Evolutionary conservation across 2,329 filamentous ascomycete genomes (phyloP), one percentile per base, ranked within the genome.

Genomic region (Cephalotrichum gorgonifer): DNA sequence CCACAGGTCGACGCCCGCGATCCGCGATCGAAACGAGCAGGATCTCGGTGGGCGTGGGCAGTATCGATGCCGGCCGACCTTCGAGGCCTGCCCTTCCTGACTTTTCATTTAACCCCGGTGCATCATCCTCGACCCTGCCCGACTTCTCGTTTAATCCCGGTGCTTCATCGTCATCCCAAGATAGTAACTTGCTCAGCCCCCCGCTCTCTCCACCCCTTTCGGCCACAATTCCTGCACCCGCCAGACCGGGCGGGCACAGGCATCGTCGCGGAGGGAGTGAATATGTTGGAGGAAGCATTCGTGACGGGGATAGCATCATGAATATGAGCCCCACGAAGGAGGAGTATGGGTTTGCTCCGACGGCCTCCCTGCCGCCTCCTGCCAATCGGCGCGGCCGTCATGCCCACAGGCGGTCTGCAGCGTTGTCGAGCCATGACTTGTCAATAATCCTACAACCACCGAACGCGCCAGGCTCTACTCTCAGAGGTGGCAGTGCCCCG

Each of bases 181-280:
- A 58, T 49, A 63, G 59, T 20, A 51, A 55, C 15, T 64, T 74
- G n/a, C 60, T 79, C 22, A 77, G 73, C 47, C 78, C 79, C 14
- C 74, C 78, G 0, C 64, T 74, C 15, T 76, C 76, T n/a, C 75
- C 78, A 12, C 65, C 68, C 15, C 76, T 76, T 4, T 67, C 70
- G 2, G 65, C 68, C 33, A 61, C 69, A 2, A 63, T 69, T 17
- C 76, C 81, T n/a, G 75, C 78, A 6, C 74, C 81, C 17, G 71
- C 75, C 20, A 73, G 79, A 52, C 69, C 76, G 23, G 67, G 69
- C 28, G 81, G 83, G 22, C 86, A 89, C 60, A 82, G 85, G 27
- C 90, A 95, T 63, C 77, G 83, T 57, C 79, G 90, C 58, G 86
- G 86, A 48, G 85, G 82, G 26, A 95, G 89, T 62, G 89, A 95